Evolutionary conservation across 495 filamentous ascomycete genomes (phyloP), one percentile per base, ranked within the genome.

Genomic region (Penicillium fimorum): DNA sequence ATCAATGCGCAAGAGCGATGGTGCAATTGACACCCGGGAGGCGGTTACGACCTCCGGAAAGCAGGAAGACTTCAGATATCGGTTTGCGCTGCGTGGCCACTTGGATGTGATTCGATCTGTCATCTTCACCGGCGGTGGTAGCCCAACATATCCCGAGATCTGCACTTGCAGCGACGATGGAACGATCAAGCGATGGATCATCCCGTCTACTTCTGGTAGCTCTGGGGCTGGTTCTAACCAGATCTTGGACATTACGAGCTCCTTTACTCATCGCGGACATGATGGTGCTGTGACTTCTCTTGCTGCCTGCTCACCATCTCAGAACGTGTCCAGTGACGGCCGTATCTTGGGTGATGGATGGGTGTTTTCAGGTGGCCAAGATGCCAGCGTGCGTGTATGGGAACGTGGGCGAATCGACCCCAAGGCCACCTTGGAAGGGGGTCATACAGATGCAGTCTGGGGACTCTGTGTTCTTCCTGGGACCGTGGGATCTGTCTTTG

Each of bases 301-400:
- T 10, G 86, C 95, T 3, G 88, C 94, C 3, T 96, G 88, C 77
- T 90, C 92, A 2, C 83, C 90, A 4, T 83, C 87, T 6, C 86
- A 90, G 41, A 89, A 88, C 61, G 94, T 96, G 70, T 89, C 88
- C 9, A 95, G 90, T 29, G 92, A 91, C 18, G 92, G 92, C 9
- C 84, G 91, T 53, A 87, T 86, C 1, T 79, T 87, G 53, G 91
- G 91, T 18, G 92, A 96, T 60, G 95, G 95, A 6, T 97, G 95
- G 94, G 88, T 98, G 37, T 97, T 98, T 71, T 97, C 92, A 17
- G 94, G 95, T 41, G 94, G 94, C 4, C 91, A 96, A 65, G 94
- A 98, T 69, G 84, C 92, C 4, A 95, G 92, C 10, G 84, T 98
- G 18, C 83, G 91, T 25, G 91, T 97, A 2, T 98, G 94, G 94